A percentile compares a stretch with the other conserved stretches of the same genome.
Conservation (phyloP, 208 protist genomes). For the Lotmaria passim region DNA sequence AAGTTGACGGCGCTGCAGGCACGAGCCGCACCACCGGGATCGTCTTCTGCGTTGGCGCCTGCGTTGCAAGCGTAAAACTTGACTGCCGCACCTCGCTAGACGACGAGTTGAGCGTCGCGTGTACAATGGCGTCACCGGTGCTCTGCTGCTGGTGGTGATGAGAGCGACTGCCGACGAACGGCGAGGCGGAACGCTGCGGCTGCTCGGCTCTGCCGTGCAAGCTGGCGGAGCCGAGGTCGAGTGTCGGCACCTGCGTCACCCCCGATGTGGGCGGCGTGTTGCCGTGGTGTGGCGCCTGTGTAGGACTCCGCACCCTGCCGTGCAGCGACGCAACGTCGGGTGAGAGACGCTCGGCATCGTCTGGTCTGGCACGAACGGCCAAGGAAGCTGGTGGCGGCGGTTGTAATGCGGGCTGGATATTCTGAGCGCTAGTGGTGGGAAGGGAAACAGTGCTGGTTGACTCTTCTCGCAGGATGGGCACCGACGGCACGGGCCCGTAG, state of each 20-base stretch:
- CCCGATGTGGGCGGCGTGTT: slow-evolving; percentile 7
- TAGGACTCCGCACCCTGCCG: not conserved
- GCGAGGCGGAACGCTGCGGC: slow-evolving; percentile 17
- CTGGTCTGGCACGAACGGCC: not conserved
- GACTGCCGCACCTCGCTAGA: not conserved
- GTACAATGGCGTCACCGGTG: not conserved
- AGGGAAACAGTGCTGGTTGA: not conserved
- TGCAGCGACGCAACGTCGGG: not conserved
- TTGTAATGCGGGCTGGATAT: not conserved
- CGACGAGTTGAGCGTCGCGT: not conserved
- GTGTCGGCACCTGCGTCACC: slow-evolving; percentile 5
- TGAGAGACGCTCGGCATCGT: not conserved
- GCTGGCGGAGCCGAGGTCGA: not conserved
- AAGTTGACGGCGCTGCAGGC: slow-evolving; percentile 5
- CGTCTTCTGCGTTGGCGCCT: slow-evolving; percentile 16
- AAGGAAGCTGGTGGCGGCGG: no score
- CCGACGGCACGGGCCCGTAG: slow-evolving; percentile 10
- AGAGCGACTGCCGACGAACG: not conserved
- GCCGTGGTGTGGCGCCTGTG: not conserved
- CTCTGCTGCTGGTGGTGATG: not conserved
- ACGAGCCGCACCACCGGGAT: slow-evolving; percentile 36
- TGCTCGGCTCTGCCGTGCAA: not conserved
- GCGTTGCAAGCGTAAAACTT: not conserved
- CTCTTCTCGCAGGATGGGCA: slow-evolving; percentile 8
- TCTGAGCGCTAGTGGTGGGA: not conserved